Conservation (phyloP, 805 yeast species). For the Lachancea cidri region DNA sequence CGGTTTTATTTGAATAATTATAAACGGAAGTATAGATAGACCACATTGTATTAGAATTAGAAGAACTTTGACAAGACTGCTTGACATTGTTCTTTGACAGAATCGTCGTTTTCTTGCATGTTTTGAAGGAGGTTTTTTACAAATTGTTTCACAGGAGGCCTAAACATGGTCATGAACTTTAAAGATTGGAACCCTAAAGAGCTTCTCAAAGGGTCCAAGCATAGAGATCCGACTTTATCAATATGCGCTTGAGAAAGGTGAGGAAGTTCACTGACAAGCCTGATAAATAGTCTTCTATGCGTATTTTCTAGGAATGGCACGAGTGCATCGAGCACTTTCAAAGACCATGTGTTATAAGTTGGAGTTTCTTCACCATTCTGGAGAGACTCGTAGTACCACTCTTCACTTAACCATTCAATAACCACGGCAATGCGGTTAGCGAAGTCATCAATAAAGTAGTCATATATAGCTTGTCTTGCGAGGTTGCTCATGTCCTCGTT, state of each 20-base stretch:
- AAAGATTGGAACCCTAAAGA: constrained; percentile 78
- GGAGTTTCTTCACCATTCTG: constrained; percentile 26
- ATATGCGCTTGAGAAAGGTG: constrained; percentile 59
- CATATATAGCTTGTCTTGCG: constrained; percentile 65
- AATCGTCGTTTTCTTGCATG: constrained; percentile 22
- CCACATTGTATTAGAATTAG: too few relatives aligned
- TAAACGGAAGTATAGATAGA: too few relatives aligned
- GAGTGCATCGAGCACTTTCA: constrained; percentile 65
- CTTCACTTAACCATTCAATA: constrained; percentile 93
- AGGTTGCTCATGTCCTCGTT: constrained; percentile 47
- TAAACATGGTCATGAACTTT: constrained; percentile 77
- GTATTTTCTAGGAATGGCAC: constrained; percentile 78
- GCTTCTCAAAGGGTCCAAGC: constrained; percentile 80
- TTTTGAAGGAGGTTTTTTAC: constrained; percentile 28
- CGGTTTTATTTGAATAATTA: too few relatives aligned
- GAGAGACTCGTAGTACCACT: constrained; percentile 65
- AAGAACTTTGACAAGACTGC: constrained; percentile 25
- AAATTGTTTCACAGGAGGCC: constrained; percentile 68
- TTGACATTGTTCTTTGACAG: constrained; percentile 24
- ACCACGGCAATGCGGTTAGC: constrained; percentile 67
- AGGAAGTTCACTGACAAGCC: constrained; percentile 86
- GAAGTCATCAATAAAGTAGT: constrained; percentile 68
- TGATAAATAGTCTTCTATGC: constrained; percentile 74
- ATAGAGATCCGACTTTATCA: constrained; percentile 59
- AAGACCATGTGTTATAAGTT: constrained; percentile 63